Evolutionary conservation across 352 stramenopile species (phyloP), one percentile per base, ranked within the genome.

Genomic region (Globisporangium abappressorium): DNA sequence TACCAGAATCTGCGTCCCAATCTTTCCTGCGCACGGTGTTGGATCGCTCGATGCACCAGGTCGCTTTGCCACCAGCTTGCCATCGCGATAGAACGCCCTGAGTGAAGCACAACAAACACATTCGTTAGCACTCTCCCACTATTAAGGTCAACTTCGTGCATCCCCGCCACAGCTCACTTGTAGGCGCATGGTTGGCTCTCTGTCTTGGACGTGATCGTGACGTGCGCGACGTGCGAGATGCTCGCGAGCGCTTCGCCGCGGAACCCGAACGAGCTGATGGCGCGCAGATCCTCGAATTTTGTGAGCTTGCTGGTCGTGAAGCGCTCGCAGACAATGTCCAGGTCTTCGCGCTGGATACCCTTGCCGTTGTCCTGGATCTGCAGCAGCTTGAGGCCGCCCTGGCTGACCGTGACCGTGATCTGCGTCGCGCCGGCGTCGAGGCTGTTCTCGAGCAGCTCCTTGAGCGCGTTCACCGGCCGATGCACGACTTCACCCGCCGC

Each of bases 361-460:
- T 90, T 84, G 33, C 96, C 96, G 69, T 99, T 97, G 82, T 99
- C 96, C 70, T 97, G 85, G 69, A 99, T 98, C 71, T 98, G 92
- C 64, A 99, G 80, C 53, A 97, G 72, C 78, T 98, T 97, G 28
- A 98, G 76, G 0, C 96, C 96, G 43, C 96, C 96, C 54, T 95
- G 81, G 58, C 79, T 85, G 43, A 83, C 76, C 0, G 85, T 90
- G 26, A 98, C 81, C 1, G 77, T 75, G 67, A 98, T 90, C 54
- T 91, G 78, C 20, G 86, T 97, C 2, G 91, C 83, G 20, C 92
- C 92, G 14, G 98, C 98, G 80, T 99, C 98, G 41, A 99, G 83
- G 57, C 86, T 94, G 82, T 99, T 99, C 84, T 99, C 98, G 53
- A 99, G 75, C 15, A 99, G 77, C 80, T 99, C 98, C 74, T 99